Evolutionary conservation across 1,284 basidiomycete genomes (phyloP).

Genomic region (Naganishia sp.): DNA sequence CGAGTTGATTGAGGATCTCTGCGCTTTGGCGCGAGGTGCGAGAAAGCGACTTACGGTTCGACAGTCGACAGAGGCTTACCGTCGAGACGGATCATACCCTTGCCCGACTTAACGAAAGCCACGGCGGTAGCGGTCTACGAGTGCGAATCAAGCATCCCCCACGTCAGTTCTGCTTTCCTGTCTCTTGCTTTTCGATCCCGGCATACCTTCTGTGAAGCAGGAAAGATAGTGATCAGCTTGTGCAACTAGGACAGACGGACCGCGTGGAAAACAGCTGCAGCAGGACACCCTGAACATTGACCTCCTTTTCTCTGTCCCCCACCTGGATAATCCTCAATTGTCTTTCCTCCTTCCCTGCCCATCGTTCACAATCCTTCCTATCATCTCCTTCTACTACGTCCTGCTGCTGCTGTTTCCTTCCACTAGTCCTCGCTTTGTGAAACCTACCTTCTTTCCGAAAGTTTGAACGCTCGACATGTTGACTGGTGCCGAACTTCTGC

Average conservation of each 20-base stretch:
- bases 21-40: not conserved
- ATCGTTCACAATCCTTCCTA: not conserved
- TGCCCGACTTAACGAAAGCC: slow-evolving; percentile 93
- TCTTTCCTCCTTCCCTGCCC: not conserved
- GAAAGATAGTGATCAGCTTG: slow-evolving; percentile 23
- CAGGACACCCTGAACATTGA: not conserved
- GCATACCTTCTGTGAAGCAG: slow-evolving; percentile 29
- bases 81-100: slow-evolving; percentile 96
- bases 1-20: not conserved
- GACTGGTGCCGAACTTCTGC: slow-evolving; percentile 29
- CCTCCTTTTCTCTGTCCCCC: not conserved
- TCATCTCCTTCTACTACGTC: slow-evolving; percentile 4
- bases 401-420: slow-evolving; percentile 12
- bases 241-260: not conserved
- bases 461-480: slow-evolving; percentile 74
- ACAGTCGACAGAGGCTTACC: slow-evolving; percentile 94
- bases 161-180: slow-evolving; percentile 6
- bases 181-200: not conserved
- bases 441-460: slow-evolving; percentile 91
- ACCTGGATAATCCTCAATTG: not conserved
- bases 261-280: not conserved
- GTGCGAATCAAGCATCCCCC: not conserved
- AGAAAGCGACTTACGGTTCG: slow-evolving; percentile 62
- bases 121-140: slow-evolving; percentile 90
- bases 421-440: not conserved